phyloP scores from a whole-genome alignment of 2,329 filamentous ascomycete genomes.

The Talaromyces rugulosus region DNA sequence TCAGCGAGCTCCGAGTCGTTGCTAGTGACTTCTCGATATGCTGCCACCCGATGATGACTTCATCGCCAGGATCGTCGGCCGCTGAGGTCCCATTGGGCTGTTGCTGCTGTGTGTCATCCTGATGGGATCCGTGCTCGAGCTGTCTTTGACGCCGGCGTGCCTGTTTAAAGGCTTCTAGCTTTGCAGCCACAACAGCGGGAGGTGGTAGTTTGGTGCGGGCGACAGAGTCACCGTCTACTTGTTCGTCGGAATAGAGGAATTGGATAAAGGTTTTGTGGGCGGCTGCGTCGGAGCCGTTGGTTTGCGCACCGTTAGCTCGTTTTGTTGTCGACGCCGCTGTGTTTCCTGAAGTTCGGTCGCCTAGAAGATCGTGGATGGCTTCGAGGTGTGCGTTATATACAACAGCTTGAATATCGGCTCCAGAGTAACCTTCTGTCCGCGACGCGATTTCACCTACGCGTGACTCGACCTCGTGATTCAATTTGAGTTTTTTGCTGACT shows the following conservation, averaged over 20 bases:
- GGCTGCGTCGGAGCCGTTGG: slow-evolving; percentile 27
- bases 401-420: slow-evolving; percentile 89
- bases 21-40: slow-evolving; percentile 76
- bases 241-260: slow-evolving; percentile 69
- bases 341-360: slow-evolving; percentile 40
- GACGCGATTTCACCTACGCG: slow-evolving; percentile 69
- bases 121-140: slow-evolving; percentile 34
- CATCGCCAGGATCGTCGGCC: slow-evolving; percentile 36
- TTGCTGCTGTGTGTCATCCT: slow-evolving; percentile 20
- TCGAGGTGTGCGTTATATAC: slow-evolving; percentile 96
- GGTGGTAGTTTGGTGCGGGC: slow-evolving; percentile 59
- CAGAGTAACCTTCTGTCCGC: slow-evolving; percentile 83
- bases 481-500: slow-evolving; percentile 73
- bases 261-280: slow-evolving; percentile 60
- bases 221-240: slow-evolving; percentile 40
- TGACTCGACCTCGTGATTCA: slow-evolving; percentile 62
- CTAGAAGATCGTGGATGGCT: slow-evolving; percentile 89
- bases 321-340: slow-evolving; percentile 33
- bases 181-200: slow-evolving; percentile 72
- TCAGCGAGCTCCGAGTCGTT: slow-evolving; percentile 78
- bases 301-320: slow-evolving; percentile 4
- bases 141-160: slow-evolving; percentile 62
- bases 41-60: slow-evolving; percentile 79
- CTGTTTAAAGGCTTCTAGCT: slow-evolving; percentile 73
- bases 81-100: slow-evolving; percentile 3